Evolutionary conservation across 352 stramenopile genomes (phyloP).

Genomic region (Globisporangium splendens): DNA sequence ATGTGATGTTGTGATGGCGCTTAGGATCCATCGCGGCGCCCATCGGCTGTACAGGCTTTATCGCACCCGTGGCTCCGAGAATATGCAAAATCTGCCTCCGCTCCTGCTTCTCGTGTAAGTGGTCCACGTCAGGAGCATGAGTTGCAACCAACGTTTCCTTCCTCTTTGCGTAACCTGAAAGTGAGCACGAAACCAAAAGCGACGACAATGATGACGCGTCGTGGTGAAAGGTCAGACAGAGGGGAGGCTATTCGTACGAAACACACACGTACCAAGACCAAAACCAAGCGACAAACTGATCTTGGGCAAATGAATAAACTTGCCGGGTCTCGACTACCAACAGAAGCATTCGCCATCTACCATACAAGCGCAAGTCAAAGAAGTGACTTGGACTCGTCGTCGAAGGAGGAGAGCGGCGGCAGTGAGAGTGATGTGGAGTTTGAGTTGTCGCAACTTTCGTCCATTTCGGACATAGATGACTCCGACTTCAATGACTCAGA

Average conservation of each 20-base stretch:
- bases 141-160: background rate
- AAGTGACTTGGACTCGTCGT: background rate
- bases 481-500: background rate
- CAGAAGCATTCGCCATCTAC: background rate
- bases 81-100: constrained; percentile 26
- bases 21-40: constrained; percentile 40
- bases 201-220: no score
- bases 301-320: no score
- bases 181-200: no score
- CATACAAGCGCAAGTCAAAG: background rate
- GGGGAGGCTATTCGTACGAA: background rate
- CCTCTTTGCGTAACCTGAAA: background rate
- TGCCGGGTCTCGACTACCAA: no score
- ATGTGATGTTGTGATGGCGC: no score
- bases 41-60: constrained; percentile 48
- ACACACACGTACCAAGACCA: background rate
- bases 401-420: no score
- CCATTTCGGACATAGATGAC: background rate
- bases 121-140: background rate
- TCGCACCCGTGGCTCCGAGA: constrained; percentile 58
- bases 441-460: background rate
- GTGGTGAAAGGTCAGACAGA: no score
- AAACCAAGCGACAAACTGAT: background rate
- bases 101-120: no score
- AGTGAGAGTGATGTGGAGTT: background rate